Percentiles rank a stretch among this genome's conserved stretches.
phyloP scores from a whole-genome alignment of 2,329 filamentous ascomycete species.

The Dactylellina parvicollis region DNA sequence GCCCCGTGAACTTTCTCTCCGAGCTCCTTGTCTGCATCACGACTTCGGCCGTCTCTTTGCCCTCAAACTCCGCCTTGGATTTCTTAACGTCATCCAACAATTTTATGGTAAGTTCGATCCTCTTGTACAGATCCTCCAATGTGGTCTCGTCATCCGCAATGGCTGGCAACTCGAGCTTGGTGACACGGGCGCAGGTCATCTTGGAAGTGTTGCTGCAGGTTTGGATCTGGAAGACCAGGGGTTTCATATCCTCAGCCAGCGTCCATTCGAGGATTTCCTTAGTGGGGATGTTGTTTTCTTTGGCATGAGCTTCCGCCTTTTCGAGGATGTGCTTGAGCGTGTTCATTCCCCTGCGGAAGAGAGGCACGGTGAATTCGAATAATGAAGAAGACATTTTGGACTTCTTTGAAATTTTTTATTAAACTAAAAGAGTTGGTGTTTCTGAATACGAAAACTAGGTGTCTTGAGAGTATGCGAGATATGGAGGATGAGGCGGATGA shows the following conservation, averaged over 20 bases:
- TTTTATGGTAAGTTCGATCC: conserved; percentile 65
- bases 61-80: conserved; percentile 60
- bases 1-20: conserved; percentile 62
- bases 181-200: conserved; percentile 61
- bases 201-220: conserved; percentile 63
- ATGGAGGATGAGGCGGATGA: neutral
- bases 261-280: conserved; percentile 62
- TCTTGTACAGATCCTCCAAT: conserved; percentile 65
- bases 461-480: neutral
- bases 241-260: conserved; percentile 66
- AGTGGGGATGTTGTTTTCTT: conserved; percentile 61
- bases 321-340: conserved; percentile 63
- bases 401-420: neutral
- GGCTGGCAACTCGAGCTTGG: conserved; percentile 59
- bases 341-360: conserved; percentile 63
- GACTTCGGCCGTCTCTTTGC: conserved; percentile 62
- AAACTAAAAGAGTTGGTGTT: neutral
- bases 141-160: conserved; percentile 64
- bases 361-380: conserved; percentile 61
- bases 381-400: conserved; percentile 44
- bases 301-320: conserved; percentile 63
- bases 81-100: conserved; percentile 64
- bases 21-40: conserved; percentile 59
- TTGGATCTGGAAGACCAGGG: conserved; percentile 66
- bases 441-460: neutral